Conservation (phyloP, 1,284 basidiomycete species). For the Trichosporon ovoides region DNA sequence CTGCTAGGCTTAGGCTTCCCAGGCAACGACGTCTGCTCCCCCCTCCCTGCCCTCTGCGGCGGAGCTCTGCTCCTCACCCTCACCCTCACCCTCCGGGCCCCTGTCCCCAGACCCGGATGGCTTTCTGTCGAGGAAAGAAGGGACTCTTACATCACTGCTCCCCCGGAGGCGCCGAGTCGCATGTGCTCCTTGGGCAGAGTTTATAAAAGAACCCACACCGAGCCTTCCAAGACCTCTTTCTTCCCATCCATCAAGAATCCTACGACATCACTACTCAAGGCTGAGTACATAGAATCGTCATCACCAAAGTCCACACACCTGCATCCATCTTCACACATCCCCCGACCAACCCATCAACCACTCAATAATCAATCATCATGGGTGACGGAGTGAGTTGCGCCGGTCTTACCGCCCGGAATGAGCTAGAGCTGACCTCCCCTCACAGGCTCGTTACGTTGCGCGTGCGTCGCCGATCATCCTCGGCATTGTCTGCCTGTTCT, state of each 20-base stretch:
- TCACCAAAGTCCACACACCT: not conserved
- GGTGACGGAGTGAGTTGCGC: slow-evolving; percentile 29
- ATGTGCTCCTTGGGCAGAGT: not conserved
- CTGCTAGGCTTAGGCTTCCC: too few species aligned
- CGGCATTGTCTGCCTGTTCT: slow-evolving; percentile 39
- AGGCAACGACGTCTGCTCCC: too few species aligned
- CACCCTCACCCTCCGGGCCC: too few species aligned
- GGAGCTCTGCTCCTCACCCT: too few species aligned
- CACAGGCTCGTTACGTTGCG: not conserved
- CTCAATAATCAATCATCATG: slow-evolving; percentile 18
- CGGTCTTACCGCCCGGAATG: too few species aligned
- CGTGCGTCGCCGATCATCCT: slow-evolving; percentile 45
- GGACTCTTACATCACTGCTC: slow-evolving; percentile 1
- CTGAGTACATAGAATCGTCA: not conserved
- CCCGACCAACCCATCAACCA: not conserved
- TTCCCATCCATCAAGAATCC: slow-evolving; percentile 1
- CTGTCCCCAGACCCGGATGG: too few species aligned
- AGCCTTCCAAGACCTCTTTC: not conserved
- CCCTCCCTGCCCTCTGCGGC: too few species aligned
- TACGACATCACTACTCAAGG: not conserved
- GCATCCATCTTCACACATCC: not conserved
- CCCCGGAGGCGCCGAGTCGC: too few species aligned
- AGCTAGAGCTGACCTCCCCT: not conserved
- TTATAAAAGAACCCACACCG: not conserved
- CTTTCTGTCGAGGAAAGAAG: not conserved